phyloP scores from a whole-genome alignment of 139 green algal genomes.

The Chlamydomonas sp. region DNA sequence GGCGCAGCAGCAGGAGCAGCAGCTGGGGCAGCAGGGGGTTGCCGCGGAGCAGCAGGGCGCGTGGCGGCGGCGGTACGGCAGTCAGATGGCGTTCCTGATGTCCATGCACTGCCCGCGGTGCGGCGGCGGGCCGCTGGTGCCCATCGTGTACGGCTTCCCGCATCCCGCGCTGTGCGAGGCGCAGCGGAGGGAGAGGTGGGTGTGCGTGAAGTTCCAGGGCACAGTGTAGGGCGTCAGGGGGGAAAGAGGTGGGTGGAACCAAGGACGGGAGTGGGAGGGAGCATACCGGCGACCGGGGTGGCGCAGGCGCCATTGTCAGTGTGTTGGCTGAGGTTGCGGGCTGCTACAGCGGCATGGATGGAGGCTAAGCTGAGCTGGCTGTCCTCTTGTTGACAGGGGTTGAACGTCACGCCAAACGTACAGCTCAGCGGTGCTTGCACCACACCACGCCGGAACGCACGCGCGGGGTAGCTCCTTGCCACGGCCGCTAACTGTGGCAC shows the following conservation, averaged over 20 bases:
- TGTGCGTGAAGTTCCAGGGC: neutral
- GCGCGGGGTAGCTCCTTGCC: too few species aligned
- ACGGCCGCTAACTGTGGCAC: too few species aligned
- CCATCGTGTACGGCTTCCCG: constrained; percentile 65
- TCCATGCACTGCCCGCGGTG: constrained; percentile 50
- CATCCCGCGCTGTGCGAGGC: neutral
- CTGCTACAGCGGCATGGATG: too few species aligned
- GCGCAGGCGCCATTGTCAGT: too few species aligned
- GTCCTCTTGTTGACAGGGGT: too few species aligned
- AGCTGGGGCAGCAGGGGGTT: neutral
- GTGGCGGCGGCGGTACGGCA: neutral
- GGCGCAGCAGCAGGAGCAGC: neutral
- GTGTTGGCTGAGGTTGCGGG: too few species aligned
- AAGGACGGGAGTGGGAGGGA: too few species aligned
- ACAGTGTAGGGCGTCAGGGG: neutral
- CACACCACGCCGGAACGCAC: too few species aligned
- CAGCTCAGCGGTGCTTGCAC: too few species aligned
- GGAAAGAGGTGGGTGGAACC: neutral
- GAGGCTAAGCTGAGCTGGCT: too few species aligned
- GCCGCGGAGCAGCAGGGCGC: neutral
- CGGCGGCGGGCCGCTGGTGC: constrained; percentile 40
- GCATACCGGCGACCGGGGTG: too few species aligned
- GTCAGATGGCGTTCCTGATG: constrained; percentile 16
- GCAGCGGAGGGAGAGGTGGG: neutral
- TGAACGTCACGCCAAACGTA: too few species aligned